A percentile compares a stretch with the other conserved stretches of the same genome.
Conservation (phyloP, 192 early-diverging fungal genomes). For the Entomortierella chlamydospora region DNA sequence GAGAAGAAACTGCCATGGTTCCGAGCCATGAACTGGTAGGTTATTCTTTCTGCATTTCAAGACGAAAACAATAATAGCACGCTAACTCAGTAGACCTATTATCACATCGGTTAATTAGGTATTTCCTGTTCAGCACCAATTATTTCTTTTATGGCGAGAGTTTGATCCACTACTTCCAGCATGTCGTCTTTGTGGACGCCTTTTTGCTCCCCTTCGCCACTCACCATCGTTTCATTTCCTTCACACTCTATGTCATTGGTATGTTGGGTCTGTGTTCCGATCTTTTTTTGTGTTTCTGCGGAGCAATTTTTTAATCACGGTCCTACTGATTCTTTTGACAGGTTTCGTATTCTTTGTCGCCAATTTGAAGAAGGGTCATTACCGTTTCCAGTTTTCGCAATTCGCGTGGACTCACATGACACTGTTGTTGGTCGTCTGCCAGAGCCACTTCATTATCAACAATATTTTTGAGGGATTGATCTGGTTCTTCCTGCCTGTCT, state of each 20-base stretch:
- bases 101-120: constrained; percentile 60
- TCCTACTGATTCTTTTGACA: constrained; percentile 19
- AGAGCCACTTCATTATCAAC: constrained; percentile 96
- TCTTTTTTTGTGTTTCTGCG: not conserved
- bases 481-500: constrained; percentile 94
- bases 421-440: constrained; percentile 89
- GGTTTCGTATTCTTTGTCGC: constrained; percentile 93
- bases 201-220: constrained; percentile 86
- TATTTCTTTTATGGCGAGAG: constrained; percentile 97
- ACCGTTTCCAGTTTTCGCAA: constrained; percentile 95
- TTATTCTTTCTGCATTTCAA: not conserved
- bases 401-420: constrained; percentile 99
- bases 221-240: constrained; percentile 95
- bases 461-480: constrained; percentile 98
- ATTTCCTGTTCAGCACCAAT: constrained; percentile 89
- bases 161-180: constrained; percentile 90
- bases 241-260: constrained; percentile 88
- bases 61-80: not conserved
- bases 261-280: constrained; percentile 14
- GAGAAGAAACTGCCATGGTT: constrained; percentile 92
- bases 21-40: constrained; percentile 87
- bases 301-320: not conserved
- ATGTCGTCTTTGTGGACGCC: constrained; percentile 85
- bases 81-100: too few relatives aligned
- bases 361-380: constrained; percentile 92